Percentiles rank a stretch among this genome's conserved stretches.
phyloP scores from a whole-genome alignment of 345 rosid genomes.

The Euphorbia peplus region DNA sequence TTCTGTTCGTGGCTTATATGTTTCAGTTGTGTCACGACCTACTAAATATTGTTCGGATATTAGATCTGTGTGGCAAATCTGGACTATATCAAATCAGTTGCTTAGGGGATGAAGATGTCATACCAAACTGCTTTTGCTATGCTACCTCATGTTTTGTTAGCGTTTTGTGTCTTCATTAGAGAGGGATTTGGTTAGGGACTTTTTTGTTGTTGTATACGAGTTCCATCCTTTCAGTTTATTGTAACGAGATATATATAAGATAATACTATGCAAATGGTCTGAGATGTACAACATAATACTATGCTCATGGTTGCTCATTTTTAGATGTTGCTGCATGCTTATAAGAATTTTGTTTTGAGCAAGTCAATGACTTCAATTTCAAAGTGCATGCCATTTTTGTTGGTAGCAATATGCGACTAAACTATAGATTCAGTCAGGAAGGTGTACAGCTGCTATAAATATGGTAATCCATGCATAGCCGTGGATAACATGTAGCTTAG shows the following conservation, averaged over 20 bases:
- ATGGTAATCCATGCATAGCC: neutral
- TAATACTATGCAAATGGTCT: neutral
- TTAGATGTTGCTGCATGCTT: neutral
- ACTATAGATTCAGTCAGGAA: neutral
- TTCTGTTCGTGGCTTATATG: neutral
- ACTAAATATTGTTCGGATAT: neutral
- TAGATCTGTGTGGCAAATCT: neutral
- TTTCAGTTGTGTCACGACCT: neutral
- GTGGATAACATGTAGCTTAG: neutral
- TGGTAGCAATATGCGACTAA: neutral
- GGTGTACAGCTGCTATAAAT: neutral
- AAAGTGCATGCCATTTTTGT: neutral
- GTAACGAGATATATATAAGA: neutral
- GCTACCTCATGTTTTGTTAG: neutral
- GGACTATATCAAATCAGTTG: neutral
- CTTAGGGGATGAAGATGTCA: neutral
- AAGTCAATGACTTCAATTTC: neutral
- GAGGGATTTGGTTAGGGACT: neutral
- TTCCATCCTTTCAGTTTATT: neutral
- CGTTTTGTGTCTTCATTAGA: neutral
- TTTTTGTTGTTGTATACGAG: neutral
- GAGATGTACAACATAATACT: neutral
- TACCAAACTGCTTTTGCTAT: neutral
- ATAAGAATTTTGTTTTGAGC: neutral
- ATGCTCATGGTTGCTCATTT: neutral